Evolutionary conservation across 352 stramenopile genomes (phyloP).

Genomic region (Phytophthora colocasiae): DNA sequence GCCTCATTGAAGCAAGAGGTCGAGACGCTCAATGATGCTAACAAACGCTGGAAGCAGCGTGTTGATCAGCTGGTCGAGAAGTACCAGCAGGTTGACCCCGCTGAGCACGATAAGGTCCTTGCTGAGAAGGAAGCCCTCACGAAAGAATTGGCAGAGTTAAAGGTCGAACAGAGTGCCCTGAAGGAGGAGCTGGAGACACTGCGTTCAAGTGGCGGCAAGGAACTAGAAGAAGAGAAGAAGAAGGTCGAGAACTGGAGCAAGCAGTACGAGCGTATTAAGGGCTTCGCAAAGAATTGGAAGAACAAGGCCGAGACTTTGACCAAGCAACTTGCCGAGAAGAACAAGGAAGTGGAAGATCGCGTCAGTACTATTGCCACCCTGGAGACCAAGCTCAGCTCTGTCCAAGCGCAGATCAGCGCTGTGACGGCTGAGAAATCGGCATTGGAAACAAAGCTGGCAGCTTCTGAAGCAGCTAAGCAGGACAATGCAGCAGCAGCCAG

Average conservation of each 20-base stretch:
- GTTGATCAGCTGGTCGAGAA: conserved; percentile 88
- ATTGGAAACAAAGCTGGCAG: conserved; percentile 52
- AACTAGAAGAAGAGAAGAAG: conserved; percentile 67
- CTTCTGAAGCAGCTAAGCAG: conserved; percentile 49
- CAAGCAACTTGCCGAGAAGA: conserved; percentile 75
- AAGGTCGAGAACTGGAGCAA: conserved; percentile 76
- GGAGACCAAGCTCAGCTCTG: conserved; percentile 49
- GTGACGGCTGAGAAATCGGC: conserved; percentile 49
- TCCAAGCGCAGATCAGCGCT: conserved; percentile 38
- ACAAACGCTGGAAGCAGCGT: conserved; percentile 80
- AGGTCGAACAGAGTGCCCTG: conserved; percentile 46
- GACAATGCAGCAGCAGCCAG: conserved; percentile 40
- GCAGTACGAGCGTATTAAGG: conserved; percentile 83
- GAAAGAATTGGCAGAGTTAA: conserved; percentile 55
- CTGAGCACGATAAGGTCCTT: conserved; percentile 73
- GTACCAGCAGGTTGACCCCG: conserved; percentile 82
- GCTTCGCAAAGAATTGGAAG: conserved; percentile 87
- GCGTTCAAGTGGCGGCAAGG: conserved; percentile 52
- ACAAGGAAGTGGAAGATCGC: conserved; percentile 67
- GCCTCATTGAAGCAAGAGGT: conserved; percentile 72
- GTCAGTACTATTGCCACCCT: conserved; percentile 38
- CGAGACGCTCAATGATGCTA: conserved; percentile 59
- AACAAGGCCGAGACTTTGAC: conserved; percentile 70
- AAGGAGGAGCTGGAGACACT: conserved; percentile 59
- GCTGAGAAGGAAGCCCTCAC: conserved; percentile 61